Conservation (phyloP, 139 green algal species). For the Coelastrella sp. region DNA sequence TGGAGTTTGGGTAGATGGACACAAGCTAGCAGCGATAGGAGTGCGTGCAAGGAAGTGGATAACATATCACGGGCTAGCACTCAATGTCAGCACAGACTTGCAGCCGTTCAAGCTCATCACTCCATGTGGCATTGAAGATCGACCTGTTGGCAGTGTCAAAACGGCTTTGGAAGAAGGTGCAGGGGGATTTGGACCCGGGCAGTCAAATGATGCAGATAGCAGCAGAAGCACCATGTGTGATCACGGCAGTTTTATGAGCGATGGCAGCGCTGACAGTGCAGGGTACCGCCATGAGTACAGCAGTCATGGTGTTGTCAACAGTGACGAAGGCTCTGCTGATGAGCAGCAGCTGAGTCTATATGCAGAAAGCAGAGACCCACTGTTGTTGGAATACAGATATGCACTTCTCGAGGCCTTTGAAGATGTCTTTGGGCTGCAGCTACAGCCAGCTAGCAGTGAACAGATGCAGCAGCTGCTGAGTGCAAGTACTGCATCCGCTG, state of each 20-base stretch:
- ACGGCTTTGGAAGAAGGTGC: conserved; percentile 29
- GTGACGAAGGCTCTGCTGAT: background rate
- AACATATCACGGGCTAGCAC: conserved; percentile 89
- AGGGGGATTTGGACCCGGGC: no score
- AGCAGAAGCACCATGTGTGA: conserved; percentile 29
- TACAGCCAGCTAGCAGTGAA: conserved; percentile 12
- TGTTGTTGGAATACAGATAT: conserved; percentile 80
- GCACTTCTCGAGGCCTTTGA: conserved; percentile 75
- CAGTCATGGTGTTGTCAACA: background rate
- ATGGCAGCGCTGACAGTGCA: background rate
- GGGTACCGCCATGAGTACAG: background rate
- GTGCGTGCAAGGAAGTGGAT: conserved; percentile 88
- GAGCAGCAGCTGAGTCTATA: conserved; percentile 10
- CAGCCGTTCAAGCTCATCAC: conserved; percentile 83
- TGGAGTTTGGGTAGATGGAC: conserved; percentile 89
- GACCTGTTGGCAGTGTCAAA: conserved; percentile 57
- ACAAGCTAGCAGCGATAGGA: conserved; percentile 95
- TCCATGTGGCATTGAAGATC: conserved; percentile 80
- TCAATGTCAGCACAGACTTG: conserved; percentile 93
- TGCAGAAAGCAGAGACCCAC: background rate
- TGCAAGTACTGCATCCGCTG: no score
- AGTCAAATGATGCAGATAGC: background rate
- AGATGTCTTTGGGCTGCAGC: conserved; percentile 73
- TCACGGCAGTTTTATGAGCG: no score
- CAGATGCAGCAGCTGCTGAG: background rate